Evolutionary conservation across 2,329 filamentous ascomycete genomes (phyloP), one percentile per base, ranked within the genome.

Genomic region (Eurotiales sp.): DNA sequence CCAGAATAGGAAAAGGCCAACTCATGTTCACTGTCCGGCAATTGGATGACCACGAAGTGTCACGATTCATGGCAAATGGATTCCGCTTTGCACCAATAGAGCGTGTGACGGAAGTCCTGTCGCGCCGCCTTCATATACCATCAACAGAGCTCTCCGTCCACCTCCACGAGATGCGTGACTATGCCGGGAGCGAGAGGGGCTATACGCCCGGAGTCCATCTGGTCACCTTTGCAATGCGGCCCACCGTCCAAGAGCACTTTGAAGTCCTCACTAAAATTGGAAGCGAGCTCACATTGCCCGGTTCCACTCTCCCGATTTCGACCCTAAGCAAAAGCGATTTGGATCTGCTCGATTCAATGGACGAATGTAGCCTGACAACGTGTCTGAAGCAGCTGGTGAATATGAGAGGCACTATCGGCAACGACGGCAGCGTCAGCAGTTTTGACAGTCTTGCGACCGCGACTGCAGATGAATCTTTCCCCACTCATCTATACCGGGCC

Each of bases 11-110:
- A 3, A 84, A 83, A 53, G 90, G 90, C 0, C 88, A 91, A 49
- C 77, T 95, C 41, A 81, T 96, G 65, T 90, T 95, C 60, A 78
- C 95, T 8, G 85, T 90, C 5, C 86, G 84, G 10, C 78, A 78
- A 39, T 76, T 87, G 1, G 74, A 70, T 29, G 74, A 75, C 29
- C 72, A 77, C 1, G 87, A 90, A 30, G 40, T 80, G 0, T 77
- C 81, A 46, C 78, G 79, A 23, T 76, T 95, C 12, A 80, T 85
- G 56, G 82, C 87, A 1, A 74, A 80, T 10, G 90, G 90, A 1
- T 95, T 85, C 66, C 82, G 87, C n/a, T 95, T 95, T 60, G 87
- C 87, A 2, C 78, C 82, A 29, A 71, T 84, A 11, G 78, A 79
- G 51, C 83, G 90, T 55, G 85, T 95, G 23, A 78, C 82, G 11